These are phyloP conservation scores for Mallotus japonicus DNA, from an alignment of 441 rosid genomes.

Conservation along the genomic window DNA sequence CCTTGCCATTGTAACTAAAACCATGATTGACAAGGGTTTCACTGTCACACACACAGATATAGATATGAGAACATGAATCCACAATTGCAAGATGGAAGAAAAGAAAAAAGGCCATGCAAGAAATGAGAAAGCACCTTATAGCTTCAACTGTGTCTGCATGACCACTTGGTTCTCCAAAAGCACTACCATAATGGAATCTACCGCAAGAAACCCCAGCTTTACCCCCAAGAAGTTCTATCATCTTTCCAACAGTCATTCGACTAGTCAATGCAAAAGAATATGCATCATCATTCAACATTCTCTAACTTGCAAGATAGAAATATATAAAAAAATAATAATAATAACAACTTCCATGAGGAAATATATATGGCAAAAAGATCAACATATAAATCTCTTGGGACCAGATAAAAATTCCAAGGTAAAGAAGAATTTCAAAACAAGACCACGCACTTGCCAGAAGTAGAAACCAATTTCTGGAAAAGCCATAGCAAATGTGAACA, in stretches of 20 bases:
- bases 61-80: conserved; percentile 8
- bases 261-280: conserved; percentile 32
- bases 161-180: conserved; percentile 95
- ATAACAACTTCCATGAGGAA: not conserved
- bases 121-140: conserved; percentile 52
- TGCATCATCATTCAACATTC: not conserved
- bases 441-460: not conserved
- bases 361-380: conserved; percentile 1
- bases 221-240: conserved; percentile 97
- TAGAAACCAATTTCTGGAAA: not conserved
- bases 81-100: not conserved
- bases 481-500: not conserved
- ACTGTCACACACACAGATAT: conserved; percentile 38
- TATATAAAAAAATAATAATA: not conserved
- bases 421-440: not conserved
- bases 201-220: conserved; percentile 94
- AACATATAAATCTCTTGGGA: not conserved
- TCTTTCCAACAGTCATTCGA: conserved; percentile 99
- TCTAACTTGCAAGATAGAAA: not conserved
- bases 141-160: conserved; percentile 85
- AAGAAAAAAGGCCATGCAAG: not conserved
- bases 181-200: conserved; percentile 93
- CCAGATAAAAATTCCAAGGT: not conserved
- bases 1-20: conserved; percentile 92
- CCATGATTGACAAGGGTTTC: conserved; percentile 76